Conservation (phyloP, 225 moss, liverwort and hornwort genomes). For the Takakia lepidozioides region DNA sequence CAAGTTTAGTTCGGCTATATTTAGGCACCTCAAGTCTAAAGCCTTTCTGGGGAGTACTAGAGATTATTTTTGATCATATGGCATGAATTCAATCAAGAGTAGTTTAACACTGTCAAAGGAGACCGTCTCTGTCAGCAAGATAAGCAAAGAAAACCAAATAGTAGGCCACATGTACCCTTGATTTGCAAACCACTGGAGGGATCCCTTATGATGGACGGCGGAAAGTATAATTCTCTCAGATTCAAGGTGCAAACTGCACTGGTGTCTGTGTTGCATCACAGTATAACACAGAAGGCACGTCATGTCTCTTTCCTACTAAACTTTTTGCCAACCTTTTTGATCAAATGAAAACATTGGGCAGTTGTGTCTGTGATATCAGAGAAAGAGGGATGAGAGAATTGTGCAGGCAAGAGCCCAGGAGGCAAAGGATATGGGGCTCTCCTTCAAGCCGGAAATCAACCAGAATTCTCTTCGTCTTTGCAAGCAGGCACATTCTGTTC, state of each 20-base stretch:
- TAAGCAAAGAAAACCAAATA: too few species aligned
- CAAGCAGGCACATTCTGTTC: constrained; percentile 37
- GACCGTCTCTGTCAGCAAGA: too few species aligned
- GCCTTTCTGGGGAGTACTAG: too few species aligned
- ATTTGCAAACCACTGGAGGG: too few species aligned
- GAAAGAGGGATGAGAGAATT: constrained; percentile 53
- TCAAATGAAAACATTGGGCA: too few species aligned
- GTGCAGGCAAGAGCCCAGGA: constrained; percentile 56
- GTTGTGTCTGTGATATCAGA: too few species aligned
- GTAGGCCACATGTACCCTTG: too few species aligned
- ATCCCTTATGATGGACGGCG: background rate
- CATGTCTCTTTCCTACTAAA: constrained; percentile 5
- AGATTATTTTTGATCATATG: background rate
- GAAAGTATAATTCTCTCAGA: background rate
- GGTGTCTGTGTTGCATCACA: background rate
- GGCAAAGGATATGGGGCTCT: constrained; percentile 65
- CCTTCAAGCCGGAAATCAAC: constrained; percentile 74
- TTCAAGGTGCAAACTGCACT: background rate
- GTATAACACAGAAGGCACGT: background rate
- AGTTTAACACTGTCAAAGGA: too few species aligned
- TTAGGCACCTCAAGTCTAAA: background rate
- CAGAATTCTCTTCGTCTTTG: constrained; percentile 62
- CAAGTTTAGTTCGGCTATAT: background rate
- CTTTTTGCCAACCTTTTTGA: too few species aligned
- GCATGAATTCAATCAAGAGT: background rate